Evolutionary conservation across 306 rosid genomes (phyloP), one percentile per base, ranked within the genome.

Genomic region (Castanospermum australe): DNA sequence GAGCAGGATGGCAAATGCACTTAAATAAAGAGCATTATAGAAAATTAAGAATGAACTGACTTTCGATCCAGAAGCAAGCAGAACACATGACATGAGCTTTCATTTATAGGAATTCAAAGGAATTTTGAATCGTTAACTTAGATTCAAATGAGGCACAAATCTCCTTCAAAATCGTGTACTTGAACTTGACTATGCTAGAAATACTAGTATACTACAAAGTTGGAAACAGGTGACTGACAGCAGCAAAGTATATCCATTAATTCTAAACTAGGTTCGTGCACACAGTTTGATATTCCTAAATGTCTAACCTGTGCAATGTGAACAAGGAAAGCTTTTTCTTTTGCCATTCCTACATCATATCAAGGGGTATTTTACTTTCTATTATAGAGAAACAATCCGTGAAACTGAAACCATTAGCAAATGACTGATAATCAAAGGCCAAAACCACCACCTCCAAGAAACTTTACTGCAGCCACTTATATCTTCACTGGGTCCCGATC

Each of bases 401-500:
- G 77, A 32, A 76, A 76, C 36, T n/a, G 82, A 67, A 76, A 71
- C 32, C 47, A 71, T 25, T 30, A 88, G 52, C 77, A 89, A 28
- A 64, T 86, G 71, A 75, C 56, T 69, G 25, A 67, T 64, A 30
- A 71, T 33, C 52, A 83, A 15, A 21, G 86, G 79, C 92, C 89
- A 92, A 70, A 87, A 69, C 95, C 94, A 81, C 45, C 18, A 70
- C 22, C 56, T 59, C 80, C 51, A 72, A 8, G 59, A 67, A 44
- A 50, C 42, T 42, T n/a, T 79, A 48, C 25, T 54, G 88, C 88
- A 78, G 22, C 92, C 84, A 36, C 84, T 92, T 8, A 88, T 36
- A 73, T 87, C 82, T 66, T 85, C 86, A 38, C 89, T 86, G 3
- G 98, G 85, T 32, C 86, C 90, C 41, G 85, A 24, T 65, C 96